Evolutionary conservation across 768 basidiomycete species (phyloP).

Genomic region (Hydnomerulius pinastri): DNA sequence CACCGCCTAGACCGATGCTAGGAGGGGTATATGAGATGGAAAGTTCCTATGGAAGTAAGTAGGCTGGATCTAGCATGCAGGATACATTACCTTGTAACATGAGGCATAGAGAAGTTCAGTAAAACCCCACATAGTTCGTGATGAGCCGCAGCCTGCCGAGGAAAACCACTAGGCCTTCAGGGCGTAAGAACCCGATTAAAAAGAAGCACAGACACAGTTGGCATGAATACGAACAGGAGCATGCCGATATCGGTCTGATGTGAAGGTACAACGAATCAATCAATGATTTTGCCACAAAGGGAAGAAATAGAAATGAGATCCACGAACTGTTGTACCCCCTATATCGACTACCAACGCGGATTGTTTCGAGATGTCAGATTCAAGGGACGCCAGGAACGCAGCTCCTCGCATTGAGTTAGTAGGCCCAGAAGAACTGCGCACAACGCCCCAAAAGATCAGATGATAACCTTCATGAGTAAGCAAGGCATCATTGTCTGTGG

Average conservation of each 20-base stretch:
- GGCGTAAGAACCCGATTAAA: conserved; percentile 17
- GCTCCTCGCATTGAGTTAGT: conserved; percentile 76
- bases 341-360: conserved; percentile 59
- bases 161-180: conserved; percentile 53
- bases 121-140: conserved; percentile 62
- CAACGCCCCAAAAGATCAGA: conserved; percentile 8
- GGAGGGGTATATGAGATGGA: conserved; percentile 7
- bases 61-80: too few species aligned
- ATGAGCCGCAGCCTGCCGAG: conserved; percentile 62
- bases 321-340: conserved; percentile 57
- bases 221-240: conserved; percentile 38
- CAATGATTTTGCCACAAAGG: conserved; percentile 3
- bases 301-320: conserved; percentile 7
- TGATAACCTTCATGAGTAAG: conserved; percentile 13
- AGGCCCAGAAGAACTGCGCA: conserved; percentile 48
- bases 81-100: conserved; percentile 42
- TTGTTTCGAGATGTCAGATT: conserved; percentile 33
- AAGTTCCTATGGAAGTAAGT: not conserved
- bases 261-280: conserved; percentile 14
- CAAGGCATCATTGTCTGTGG: conserved; percentile 22
- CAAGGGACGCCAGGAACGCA: conserved; percentile 53
- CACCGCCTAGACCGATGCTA: conserved; percentile 66
- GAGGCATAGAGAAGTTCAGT: conserved; percentile 63
- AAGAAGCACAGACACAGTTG: not conserved
- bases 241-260: conserved; percentile 59